Conservation (phyloP, 192 early-diverging fungal genomes). For the Coemansia sp. region DNA sequence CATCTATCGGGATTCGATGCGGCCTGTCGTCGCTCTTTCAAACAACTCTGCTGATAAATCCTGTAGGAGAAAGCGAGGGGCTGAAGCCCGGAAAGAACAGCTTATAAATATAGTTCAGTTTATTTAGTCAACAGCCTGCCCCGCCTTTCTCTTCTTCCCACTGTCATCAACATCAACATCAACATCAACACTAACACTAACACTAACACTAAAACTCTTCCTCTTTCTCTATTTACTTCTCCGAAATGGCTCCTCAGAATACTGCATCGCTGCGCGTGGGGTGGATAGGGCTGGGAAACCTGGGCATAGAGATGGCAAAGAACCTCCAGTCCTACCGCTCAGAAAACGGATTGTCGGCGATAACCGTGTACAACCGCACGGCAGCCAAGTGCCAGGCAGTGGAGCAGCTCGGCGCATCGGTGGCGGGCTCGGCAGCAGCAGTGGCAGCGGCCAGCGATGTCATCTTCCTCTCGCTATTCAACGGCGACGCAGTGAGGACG, state of each 20-base stretch:
- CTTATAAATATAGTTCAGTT: no score
- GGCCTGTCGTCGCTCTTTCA: no score
- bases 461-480: conserved; percentile 63
- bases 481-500: conserved; percentile 59
- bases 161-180: not conserved
- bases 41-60: not conserved
- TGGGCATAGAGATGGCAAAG: conserved; percentile 64
- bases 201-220: not conserved
- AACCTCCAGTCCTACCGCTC: conserved; percentile 59
- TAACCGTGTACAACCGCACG: conserved; percentile 68
- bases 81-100: no score
- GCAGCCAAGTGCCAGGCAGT: conserved; percentile 46
- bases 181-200: no score
- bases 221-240: not conserved
- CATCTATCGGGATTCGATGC: no score
- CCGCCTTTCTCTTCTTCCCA: not conserved
- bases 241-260: not conserved
- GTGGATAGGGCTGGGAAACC: conserved; percentile 65
- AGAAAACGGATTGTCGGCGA: conserved; percentile 29
- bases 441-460: conserved; percentile 54
- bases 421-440: conserved; percentile 34
- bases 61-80: no score
- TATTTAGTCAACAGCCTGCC: no score
- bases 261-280: conserved; percentile 35
- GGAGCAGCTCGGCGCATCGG: conserved; percentile 40